phyloP scores from a whole-genome alignment of 331 rosid genomes.

The Prunus yedoensis region DNA sequence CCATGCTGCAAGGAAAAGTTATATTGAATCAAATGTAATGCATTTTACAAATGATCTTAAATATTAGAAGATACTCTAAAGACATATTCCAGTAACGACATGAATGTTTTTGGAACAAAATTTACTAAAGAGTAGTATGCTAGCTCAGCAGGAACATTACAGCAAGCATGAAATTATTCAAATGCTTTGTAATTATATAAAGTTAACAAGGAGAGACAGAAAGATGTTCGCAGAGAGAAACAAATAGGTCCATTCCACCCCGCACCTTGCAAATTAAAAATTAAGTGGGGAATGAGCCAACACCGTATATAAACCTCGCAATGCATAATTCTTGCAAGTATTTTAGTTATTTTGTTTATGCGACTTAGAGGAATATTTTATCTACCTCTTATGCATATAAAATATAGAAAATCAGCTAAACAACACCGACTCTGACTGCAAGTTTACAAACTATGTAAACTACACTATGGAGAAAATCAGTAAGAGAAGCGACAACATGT shows the following conservation, averaged over 20 bases:
- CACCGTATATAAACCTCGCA: background rate
- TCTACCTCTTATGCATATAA: too few relatives aligned
- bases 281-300: background rate
- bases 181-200: too few relatives aligned
- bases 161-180: background rate
- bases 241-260: background rate
- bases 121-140: background rate
- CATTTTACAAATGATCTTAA: background rate
- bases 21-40: constrained; percentile 1
- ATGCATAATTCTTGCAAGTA: background rate
- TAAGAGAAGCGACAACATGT: too few relatives aligned
- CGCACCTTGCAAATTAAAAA: background rate
- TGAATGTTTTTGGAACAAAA: too few relatives aligned
- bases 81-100: too few relatives aligned
- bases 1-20: constrained; percentile 68
- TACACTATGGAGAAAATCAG: too few relatives aligned
- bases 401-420: too few relatives aligned
- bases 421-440: too few relatives aligned
- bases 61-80: background rate
- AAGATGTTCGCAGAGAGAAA: background rate
- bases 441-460: too few relatives aligned
- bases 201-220: background rate
- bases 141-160: background rate
- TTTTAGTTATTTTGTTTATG: background rate
- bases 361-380: too few relatives aligned